These are phyloP conservation scores for Cyphellophora europaea DNA, from an alignment of 2,329 filamentous ascomycete species.

Conservation along the genomic window DNA sequence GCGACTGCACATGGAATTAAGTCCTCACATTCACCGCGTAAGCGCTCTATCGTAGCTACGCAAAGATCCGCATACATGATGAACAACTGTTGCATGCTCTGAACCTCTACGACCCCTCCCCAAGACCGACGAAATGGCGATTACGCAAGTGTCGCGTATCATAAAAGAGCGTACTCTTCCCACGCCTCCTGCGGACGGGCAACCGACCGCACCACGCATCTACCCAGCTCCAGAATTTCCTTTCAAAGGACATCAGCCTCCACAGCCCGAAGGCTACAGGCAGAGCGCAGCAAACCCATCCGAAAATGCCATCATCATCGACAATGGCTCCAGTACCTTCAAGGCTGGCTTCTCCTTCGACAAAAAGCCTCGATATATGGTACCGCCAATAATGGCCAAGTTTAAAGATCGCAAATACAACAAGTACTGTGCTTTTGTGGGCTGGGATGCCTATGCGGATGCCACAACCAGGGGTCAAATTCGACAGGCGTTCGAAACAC, in stretches of 20 bases:
- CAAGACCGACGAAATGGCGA: conserved; percentile 29
- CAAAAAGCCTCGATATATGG: conserved; percentile 62
- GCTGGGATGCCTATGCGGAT: conserved; percentile 87
- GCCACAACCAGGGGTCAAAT: conserved; percentile 86
- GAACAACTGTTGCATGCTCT: no score
- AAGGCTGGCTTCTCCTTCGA: conserved; percentile 97
- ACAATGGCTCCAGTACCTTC: conserved; percentile 91
- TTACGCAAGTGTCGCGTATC: conserved; percentile 30
- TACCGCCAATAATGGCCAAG: conserved; percentile 86
- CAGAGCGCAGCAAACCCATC: conserved; percentile 52
- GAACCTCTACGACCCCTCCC: no score
- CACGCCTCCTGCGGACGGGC: conserved; percentile 35
- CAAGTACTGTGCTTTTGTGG: conserved; percentile 86
- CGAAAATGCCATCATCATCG: conserved; percentile 80
- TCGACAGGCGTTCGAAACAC: conserved; percentile 81
- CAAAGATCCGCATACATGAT: no score
- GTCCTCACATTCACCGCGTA: no score
- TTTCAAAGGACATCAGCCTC: conserved; percentile 49
- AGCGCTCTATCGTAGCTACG: no score
- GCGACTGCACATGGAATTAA: no score
- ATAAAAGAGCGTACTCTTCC: conserved; percentile 28
- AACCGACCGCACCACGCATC: conserved; percentile 43
- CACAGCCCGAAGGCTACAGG: conserved; percentile 60
- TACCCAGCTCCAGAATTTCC: conserved; percentile 49
- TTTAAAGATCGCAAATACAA: conserved; percentile 91